phyloP scores from a whole-genome alignment of 257 asterid genomes.

The Henckelia pumila region DNA sequence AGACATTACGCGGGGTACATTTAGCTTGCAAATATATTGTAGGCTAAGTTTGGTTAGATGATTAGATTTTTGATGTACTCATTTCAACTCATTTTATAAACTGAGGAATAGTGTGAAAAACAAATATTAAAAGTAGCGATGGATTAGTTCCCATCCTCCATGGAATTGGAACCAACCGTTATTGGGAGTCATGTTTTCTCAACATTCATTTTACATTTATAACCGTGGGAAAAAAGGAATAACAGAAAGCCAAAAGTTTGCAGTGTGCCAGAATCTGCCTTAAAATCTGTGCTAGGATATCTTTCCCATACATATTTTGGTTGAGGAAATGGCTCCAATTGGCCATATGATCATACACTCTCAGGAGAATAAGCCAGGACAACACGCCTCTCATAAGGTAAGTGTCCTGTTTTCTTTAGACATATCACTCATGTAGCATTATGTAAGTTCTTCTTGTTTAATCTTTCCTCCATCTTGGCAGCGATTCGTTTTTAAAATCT shows the following conservation, averaged over 20 bases:
- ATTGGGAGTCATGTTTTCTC: too few species aligned
- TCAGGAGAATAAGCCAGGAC: conserved; percentile 32
- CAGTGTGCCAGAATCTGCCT: conserved; percentile 56
- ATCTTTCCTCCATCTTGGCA: conserved; percentile 30
- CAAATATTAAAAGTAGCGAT: conserved; percentile 21
- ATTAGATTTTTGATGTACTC: not conserved
- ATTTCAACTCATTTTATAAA: not conserved
- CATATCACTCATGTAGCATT: not conserved
- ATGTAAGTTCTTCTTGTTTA: conserved; percentile 5
- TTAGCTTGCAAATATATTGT: conserved; percentile 12
- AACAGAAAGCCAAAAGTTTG: conserved; percentile 16
- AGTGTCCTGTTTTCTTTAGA: not conserved
- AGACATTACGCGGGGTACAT: conserved; percentile 73
- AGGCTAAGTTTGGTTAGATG: not conserved
- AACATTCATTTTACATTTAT: too few species aligned
- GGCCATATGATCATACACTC: conserved; percentile 47
- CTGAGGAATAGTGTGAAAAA: not conserved
- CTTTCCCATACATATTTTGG: conserved; percentile 52
- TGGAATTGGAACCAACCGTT: too few species aligned
- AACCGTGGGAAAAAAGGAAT: conserved; percentile 40
- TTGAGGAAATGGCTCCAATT: conserved; percentile 57
- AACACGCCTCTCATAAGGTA: conserved; percentile 55
- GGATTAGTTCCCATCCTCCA: too few species aligned
- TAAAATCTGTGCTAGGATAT: conserved; percentile 47
- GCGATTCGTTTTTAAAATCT: conserved; percentile 91